Evolutionary conservation across 441 rosid genomes (phyloP).

Genomic region (Adansonia rubrostipa): DNA sequence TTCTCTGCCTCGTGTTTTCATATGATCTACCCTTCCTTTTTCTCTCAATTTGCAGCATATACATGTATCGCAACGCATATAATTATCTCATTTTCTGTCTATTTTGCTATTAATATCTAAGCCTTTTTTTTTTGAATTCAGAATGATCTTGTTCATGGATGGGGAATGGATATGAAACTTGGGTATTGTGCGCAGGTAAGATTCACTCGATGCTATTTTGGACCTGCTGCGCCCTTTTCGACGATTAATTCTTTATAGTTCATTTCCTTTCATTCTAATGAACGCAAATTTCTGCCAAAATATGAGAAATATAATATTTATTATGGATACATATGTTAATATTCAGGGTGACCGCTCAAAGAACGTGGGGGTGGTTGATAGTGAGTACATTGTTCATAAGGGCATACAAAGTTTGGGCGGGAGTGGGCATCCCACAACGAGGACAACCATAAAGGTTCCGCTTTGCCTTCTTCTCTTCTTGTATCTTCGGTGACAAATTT

Average conservation of each 20-base stretch:
- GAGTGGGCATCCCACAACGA: conserved; percentile 33
- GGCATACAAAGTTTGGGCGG: conserved; percentile 88
- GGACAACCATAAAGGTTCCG: conserved; percentile 18
- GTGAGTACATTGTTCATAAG: conserved; percentile 80
- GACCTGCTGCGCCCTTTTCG: neutral
- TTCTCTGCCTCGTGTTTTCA: neutral
- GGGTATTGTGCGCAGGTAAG: conserved; percentile 94
- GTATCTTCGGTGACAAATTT: neutral
- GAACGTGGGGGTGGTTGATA: conserved; percentile 90
- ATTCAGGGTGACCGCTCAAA: conserved; percentile 80
- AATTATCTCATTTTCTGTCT: conserved; percentile 13
- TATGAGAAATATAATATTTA: neutral
- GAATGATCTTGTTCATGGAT: conserved; percentile 96
- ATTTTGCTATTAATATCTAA: conserved; percentile 11
- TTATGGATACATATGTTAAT: conserved; percentile 16
- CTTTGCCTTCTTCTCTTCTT: neutral
- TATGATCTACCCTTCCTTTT: neutral
- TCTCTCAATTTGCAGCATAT: neutral
- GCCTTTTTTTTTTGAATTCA: conserved; percentile 28
- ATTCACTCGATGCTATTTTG: neutral
- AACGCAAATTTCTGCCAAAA: neutral
- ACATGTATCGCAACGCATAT: neutral
- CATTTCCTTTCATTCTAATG: neutral
- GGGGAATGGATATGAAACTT: conserved; percentile 98
- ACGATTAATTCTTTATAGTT: neutral